These are phyloP conservation scores for Stromatinia cepivora DNA, from an alignment of 2,329 filamentous ascomycete genomes.

Conservation along the genomic window DNA sequence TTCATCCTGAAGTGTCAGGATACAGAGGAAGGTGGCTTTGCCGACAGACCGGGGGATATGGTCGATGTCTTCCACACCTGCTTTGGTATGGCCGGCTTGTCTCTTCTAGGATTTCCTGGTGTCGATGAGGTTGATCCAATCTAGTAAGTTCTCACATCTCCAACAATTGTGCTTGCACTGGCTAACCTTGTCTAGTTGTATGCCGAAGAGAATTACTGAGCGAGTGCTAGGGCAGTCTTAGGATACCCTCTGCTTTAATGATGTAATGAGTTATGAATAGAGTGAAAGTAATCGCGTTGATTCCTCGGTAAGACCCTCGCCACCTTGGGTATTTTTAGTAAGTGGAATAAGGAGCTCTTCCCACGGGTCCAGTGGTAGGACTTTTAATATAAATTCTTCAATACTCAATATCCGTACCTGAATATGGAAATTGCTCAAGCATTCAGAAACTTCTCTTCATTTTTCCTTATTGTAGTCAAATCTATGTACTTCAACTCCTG, in stretches of 20 bases:
- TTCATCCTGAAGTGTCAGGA: slow-evolving; percentile 94
- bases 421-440: neutral
- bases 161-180: neutral
- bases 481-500: slow-evolving; percentile 50
- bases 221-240: slow-evolving; percentile 52
- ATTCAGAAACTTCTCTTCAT: neutral
- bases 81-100: slow-evolving; percentile 86
- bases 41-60: slow-evolving; percentile 89
- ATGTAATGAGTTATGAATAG: neutral
- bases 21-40: slow-evolving; percentile 76
- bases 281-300: neutral
- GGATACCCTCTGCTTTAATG: neutral
- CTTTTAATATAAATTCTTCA: neutral
- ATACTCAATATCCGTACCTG: neutral
- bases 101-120: slow-evolving; percentile 75
- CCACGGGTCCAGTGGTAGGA: neutral
- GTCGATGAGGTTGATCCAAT: slow-evolving; percentile 81
- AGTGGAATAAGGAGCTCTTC: neutral
- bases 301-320: too few species aligned
- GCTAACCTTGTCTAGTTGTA: slow-evolving; percentile 52
- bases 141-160: slow-evolving; percentile 58
- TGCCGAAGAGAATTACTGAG: slow-evolving; percentile 67
- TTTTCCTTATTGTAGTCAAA: neutral
- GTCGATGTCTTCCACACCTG: slow-evolving; percentile 96
- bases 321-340: neutral